Conservation (phyloP, 768 basidiomycete genomes). For the Tylopilus sp. region DNA sequence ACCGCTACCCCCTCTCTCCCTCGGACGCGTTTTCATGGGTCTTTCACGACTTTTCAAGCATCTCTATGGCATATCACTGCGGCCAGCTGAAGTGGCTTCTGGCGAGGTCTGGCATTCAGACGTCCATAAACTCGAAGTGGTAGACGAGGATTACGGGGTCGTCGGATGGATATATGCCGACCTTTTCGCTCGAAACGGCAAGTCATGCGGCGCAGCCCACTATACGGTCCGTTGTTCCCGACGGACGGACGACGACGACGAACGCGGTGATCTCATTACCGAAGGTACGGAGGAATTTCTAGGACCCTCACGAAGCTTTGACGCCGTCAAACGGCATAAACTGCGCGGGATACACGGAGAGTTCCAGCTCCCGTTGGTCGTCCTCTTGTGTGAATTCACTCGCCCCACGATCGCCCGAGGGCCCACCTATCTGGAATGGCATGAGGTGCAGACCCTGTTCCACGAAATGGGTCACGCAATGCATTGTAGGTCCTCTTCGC, state of each 20-base stretch:
- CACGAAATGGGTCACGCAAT: conserved; percentile 99
- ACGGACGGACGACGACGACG: conserved; percentile 89
- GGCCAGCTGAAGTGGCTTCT: conserved; percentile 59
- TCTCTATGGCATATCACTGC: conserved; percentile 82
- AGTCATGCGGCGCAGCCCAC: conserved; percentile 90
- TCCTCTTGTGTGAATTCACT: conserved; percentile 84
- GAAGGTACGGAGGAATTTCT: conserved; percentile 41
- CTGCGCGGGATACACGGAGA: conserved; percentile 62
- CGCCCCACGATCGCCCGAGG: conserved; percentile 57
- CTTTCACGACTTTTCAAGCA: conserved; percentile 85
- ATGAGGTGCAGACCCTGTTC: conserved; percentile 90
- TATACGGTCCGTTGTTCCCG: conserved; percentile 96
- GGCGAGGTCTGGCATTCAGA: conserved; percentile 90
- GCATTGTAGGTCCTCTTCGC: conserved; percentile 74
- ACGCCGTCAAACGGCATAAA: conserved; percentile 55
- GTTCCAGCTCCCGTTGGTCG: conserved; percentile 89
- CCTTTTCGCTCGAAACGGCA: conserved; percentile 79
- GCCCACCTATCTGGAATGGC: conserved; percentile 81
- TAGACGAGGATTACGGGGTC: conserved; percentile 82
- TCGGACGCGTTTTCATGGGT: conserved; percentile 90
- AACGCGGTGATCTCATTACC: conserved; percentile 51
- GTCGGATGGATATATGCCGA: conserved; percentile 97
- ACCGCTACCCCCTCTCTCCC: conserved; percentile 70
- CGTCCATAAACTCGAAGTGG: conserved; percentile 89
- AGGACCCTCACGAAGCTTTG: conserved; percentile 57